A percentile compares a stretch with the other conserved stretches of the same genome.
Conservation (phyloP, 441 rosid species). For the California macrophylla region DNA sequence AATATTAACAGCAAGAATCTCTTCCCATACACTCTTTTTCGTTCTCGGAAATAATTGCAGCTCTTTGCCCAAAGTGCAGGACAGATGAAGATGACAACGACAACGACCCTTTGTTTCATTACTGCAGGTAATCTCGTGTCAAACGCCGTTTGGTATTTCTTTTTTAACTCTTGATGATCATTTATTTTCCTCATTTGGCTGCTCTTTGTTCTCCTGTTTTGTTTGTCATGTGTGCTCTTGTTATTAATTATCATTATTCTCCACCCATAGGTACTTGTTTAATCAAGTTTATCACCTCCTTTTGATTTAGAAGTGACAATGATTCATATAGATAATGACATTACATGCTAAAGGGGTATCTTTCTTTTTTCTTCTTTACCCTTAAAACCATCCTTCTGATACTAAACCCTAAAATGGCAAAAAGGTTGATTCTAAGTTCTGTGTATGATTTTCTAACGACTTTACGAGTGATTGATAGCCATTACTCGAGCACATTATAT, state of each 20-base stretch:
- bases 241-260: slow-evolving; percentile 1
- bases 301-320: neutral
- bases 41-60: neutral
- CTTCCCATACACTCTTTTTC: slow-evolving; percentile 25
- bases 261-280: neutral
- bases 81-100: neutral
- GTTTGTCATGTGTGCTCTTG: slow-evolving; percentile 1
- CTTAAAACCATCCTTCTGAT: neutral
- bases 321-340: neutral
- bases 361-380: neutral
- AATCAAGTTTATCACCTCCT: neutral
- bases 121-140: neutral
- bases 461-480: neutral
- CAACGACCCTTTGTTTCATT: neutral
- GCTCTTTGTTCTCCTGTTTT: neutral
- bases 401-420: neutral
- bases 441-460: neutral
- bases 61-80: neutral
- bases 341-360: neutral
- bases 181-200: neutral
- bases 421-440: neutral
- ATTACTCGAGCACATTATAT: neutral
- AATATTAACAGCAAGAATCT: slow-evolving; percentile 38
- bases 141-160: neutral
- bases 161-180: neutral